Evolutionary conservation across 2,329 filamentous ascomycete species (phyloP).

Genomic region (Cladosporium sp.): DNA sequence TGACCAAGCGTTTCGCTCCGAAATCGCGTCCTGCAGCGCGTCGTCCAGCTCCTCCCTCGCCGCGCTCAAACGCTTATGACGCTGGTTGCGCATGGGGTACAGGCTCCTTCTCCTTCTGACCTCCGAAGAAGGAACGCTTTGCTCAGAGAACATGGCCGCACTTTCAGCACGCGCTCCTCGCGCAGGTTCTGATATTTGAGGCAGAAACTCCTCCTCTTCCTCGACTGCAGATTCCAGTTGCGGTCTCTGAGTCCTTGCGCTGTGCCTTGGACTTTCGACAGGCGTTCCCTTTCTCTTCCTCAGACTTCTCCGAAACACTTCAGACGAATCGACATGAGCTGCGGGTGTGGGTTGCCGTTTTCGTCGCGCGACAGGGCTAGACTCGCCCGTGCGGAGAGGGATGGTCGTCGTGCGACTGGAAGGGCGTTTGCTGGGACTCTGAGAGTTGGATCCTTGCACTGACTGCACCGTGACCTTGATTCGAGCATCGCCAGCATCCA

Average conservation of each 20-base stretch:
- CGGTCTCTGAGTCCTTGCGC: not conserved
- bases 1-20: not conserved
- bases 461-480: slow-evolving; percentile 49
- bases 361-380: slow-evolving; percentile 20
- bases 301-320: slow-evolving; percentile 15
- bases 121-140: slow-evolving; percentile 8
- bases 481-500: slow-evolving; percentile 37
- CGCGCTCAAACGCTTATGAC: slow-evolving; percentile 22
- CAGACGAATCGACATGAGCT: not conserved
- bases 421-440: slow-evolving; percentile 19
- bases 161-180: not conserved
- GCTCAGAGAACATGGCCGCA: slow-evolving; percentile 3
- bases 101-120: slow-evolving; percentile 3
- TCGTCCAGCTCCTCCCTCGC: slow-evolving; percentile 30
- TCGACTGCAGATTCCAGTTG: slow-evolving; percentile 10
- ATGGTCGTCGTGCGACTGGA: slow-evolving; percentile 34
- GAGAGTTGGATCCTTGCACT: slow-evolving; percentile 33
- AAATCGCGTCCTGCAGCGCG: slow-evolving; percentile 26
- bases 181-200: slow-evolving; percentile 3
- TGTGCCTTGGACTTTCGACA: slow-evolving; percentile 10
- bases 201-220: not conserved
- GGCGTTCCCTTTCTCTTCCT: slow-evolving; percentile 30
- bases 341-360: slow-evolving; percentile 3
- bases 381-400: slow-evolving; percentile 35
- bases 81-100: slow-evolving; percentile 13